These are phyloP conservation scores for Talaromyces rugulosus DNA, from an alignment of 2,329 filamentous ascomycete species.

Conservation along the genomic window DNA sequence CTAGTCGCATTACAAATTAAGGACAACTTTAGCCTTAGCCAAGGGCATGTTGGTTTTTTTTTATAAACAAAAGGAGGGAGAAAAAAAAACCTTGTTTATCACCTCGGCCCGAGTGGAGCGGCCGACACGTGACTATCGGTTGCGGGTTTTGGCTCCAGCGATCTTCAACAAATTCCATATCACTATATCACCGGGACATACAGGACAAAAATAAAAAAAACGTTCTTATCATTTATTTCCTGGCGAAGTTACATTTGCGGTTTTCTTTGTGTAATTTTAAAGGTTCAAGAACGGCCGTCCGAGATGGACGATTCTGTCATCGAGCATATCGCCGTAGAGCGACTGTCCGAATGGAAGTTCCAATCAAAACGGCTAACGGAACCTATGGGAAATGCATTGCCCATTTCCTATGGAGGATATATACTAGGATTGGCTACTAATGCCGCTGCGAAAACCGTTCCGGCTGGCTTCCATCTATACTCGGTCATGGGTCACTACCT, in stretches of 20 bases:
- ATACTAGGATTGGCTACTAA: slow-evolving; percentile 39
- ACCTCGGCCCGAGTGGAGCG: not conserved
- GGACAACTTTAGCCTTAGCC: too few species aligned
- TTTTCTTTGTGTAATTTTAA: not conserved
- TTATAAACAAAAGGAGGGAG: not conserved
- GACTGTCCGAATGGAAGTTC: not conserved
- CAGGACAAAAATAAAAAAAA: not conserved
- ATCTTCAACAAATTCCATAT: not conserved
- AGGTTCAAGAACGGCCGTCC: not conserved
- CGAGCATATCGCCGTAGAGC: slow-evolving; percentile 4
- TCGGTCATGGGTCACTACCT: slow-evolving; percentile 46
- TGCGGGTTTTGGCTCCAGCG: not conserved
- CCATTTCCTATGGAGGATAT: slow-evolving; percentile 46
- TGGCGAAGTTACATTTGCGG: not conserved
- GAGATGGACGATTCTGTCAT: not conserved
- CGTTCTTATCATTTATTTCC: not conserved
- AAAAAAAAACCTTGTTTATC: too few species aligned
- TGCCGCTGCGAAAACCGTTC: slow-evolving; percentile 39
- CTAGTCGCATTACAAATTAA: too few species aligned
- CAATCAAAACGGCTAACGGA: slow-evolving; percentile 12
- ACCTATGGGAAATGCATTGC: slow-evolving; percentile 29
- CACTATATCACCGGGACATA: not conserved
- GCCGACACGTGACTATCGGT: not conserved
- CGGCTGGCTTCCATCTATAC: slow-evolving; percentile 39
- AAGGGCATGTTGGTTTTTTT: not conserved